phyloP scores from a whole-genome alignment of 2,329 filamentous ascomycete species.

The Pseudogymnoascus sp. region DNA sequence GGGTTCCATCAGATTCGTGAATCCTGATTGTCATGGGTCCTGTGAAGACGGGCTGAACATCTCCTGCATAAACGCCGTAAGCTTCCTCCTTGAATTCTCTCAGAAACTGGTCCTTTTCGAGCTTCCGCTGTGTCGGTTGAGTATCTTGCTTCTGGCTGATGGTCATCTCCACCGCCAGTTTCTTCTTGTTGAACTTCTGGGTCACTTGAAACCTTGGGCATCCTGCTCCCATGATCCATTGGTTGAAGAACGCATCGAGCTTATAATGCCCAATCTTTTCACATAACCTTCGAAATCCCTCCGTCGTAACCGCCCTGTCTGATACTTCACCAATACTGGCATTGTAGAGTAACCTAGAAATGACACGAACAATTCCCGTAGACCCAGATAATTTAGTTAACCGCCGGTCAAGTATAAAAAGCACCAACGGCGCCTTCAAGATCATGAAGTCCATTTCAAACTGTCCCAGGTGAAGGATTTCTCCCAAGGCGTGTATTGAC shows the following conservation, averaged over 20 bases:
- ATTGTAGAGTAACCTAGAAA: slow-evolving; percentile 77
- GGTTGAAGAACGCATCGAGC: slow-evolving; percentile 83
- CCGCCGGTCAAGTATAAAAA: slow-evolving; percentile 89
- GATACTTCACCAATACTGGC: slow-evolving; percentile 72
- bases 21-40: slow-evolving; percentile 97
- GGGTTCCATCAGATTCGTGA: slow-evolving; percentile 94
- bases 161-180: slow-evolving; percentile 85
- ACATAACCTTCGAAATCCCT: slow-evolving; percentile 72
- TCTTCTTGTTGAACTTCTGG: slow-evolving; percentile 95
- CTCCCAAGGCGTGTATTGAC: slow-evolving; percentile 72
- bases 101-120: slow-evolving; percentile 71
- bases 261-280: slow-evolving; percentile 84
- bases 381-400: slow-evolving; percentile 83
- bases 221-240: slow-evolving; percentile 84
- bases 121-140: slow-evolving; percentile 38
- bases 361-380: slow-evolving; percentile 73
- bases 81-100: slow-evolving; percentile 75
- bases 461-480: slow-evolving; percentile 67
- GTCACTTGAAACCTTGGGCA: slow-evolving; percentile 82
- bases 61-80: slow-evolving; percentile 58
- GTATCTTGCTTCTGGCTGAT: slow-evolving; percentile 64
- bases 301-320: slow-evolving; percentile 60
- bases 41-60: slow-evolving; percentile 73
- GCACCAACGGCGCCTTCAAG: slow-evolving; percentile 80
- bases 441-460: slow-evolving; percentile 87